Conservation (phyloP, 2,329 filamentous ascomycete genomes). For the Epichloe bromicola region DNA sequence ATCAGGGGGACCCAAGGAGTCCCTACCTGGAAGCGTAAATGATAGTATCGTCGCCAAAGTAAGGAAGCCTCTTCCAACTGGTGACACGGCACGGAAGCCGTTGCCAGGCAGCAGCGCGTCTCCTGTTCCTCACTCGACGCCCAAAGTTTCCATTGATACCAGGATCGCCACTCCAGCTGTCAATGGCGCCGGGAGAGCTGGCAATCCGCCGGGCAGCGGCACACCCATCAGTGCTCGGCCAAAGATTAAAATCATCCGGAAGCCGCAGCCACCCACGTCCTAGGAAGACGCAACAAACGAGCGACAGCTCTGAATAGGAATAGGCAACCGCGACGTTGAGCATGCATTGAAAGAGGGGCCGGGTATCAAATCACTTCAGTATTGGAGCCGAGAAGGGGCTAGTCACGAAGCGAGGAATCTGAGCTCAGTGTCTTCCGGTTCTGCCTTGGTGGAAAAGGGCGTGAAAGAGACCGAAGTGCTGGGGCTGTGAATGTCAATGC, state of each 20-base stretch:
- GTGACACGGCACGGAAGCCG: constrained; percentile 18
- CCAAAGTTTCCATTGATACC: constrained; percentile 15
- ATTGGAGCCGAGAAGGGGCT: too few species aligned
- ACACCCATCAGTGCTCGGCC: constrained; percentile 16
- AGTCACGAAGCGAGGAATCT: too few species aligned
- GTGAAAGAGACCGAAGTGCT: too few species aligned
- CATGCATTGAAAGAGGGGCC: too few species aligned
- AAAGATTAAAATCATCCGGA: constrained; percentile 27
- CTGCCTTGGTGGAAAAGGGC: too few species aligned
- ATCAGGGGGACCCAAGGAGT: constrained; percentile 15
- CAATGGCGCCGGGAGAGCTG: constrained; percentile 13
- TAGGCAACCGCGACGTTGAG: neutral
- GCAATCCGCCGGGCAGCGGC: constrained; percentile 11
- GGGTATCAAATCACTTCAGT: too few species aligned
- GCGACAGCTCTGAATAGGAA: neutral
- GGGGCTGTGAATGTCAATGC: neutral
- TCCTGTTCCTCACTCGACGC: constrained; percentile 11
- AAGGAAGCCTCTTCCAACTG: constrained; percentile 23
- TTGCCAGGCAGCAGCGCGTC: constrained; percentile 18
- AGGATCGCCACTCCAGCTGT: constrained; percentile 11
- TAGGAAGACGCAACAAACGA: constrained; percentile 5
- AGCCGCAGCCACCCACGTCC: constrained; percentile 15
- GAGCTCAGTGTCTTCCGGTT: too few species aligned
- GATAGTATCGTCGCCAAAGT: constrained; percentile 22
- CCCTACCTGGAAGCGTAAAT: constrained; percentile 11